Evolutionary conservation across 2,329 filamentous ascomycete genomes (phyloP), one percentile per base, ranked within the genome.

Genomic region (Trichoderma citrinoviride): DNA sequence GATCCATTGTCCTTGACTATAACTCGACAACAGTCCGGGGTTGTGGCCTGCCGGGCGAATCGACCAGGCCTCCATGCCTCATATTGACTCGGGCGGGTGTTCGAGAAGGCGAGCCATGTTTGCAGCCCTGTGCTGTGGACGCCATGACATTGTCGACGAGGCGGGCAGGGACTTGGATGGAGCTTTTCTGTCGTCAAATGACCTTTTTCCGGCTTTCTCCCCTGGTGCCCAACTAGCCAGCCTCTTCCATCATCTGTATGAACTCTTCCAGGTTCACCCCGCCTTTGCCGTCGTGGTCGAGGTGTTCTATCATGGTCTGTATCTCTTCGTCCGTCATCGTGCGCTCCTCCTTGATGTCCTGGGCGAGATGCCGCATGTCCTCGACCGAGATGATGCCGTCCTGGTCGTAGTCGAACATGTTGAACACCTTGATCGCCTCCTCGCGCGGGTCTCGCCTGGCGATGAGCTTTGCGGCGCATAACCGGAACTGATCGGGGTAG

Each of bases 221-320:
- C 21, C n/a, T 37, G 40, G 25, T 43, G 52, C 21, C 41, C 61
- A 49, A n/a, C 29, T 64, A 64, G 43, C 53, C 61, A 66, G 77
- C 77, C 71, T 80, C 77, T 66, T 79, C 77, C 81, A 85, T 84
- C 78, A 88, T 86, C 71, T 86, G 85, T 60, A 88, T 84, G 73
- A 90, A 90, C 75, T 90, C 88, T 65, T 90, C 87, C 69, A 86
- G 81, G 68, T 85, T 87, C 7, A 90, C 87, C 63, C 85, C 93
- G 12, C 93, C 93, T 71, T 96, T 96, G 1, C 92, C 94, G 74
- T 96, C 91, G 69, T 97, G 84, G 80, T 99, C 95, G 80, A 98
- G 96, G 78, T 98, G 94, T 73, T 97, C 93, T 79, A 99, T 95
- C 95, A 99, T 99, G 69, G 93, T 93, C 71, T 87, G 84, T 67